A percentile compares a stretch with the other conserved stretches of the same genome.
Conservation (phyloP, 2,329 filamentous ascomycete species). For the Diaporthe sp. region DNA sequence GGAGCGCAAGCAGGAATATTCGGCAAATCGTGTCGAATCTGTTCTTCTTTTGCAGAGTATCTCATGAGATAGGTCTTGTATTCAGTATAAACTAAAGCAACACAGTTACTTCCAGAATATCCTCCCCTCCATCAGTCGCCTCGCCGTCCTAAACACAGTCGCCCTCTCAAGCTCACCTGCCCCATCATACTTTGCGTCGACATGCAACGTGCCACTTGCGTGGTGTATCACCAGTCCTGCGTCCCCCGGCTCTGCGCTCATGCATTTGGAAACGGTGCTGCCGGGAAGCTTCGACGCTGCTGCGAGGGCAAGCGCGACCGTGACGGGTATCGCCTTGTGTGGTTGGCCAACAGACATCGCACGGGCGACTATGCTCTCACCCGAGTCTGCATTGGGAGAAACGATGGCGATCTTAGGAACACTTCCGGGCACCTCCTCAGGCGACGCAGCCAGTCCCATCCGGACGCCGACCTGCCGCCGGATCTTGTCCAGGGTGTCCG, state of each 20-base stretch:
- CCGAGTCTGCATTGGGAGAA: slow-evolving; percentile 47
- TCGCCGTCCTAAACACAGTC: slow-evolving; percentile 61
- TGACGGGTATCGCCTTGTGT: slow-evolving; percentile 59
- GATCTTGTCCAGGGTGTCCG: slow-evolving; percentile 52
- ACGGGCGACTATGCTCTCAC: slow-evolving; percentile 57
- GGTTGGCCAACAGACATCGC: slow-evolving; percentile 62
- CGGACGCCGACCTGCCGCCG: slow-evolving; percentile 52
- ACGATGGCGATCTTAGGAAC: slow-evolving; percentile 62
- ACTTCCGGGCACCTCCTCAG: slow-evolving; percentile 55
- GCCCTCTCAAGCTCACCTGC: slow-evolving; percentile 59
- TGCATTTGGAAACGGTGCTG: slow-evolving; percentile 56
- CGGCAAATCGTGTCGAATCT: too few relatives aligned
- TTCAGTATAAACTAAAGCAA: too few relatives aligned
- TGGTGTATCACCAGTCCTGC: slow-evolving; percentile 58
- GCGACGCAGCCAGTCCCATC: slow-evolving; percentile 56
- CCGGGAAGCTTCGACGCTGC: slow-evolving; percentile 56
- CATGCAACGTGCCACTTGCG: slow-evolving; percentile 61
- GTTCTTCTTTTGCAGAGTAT: too few relatives aligned
- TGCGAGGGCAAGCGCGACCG: slow-evolving; percentile 56
- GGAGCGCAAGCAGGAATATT: too few relatives aligned
- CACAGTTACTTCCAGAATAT: slow-evolving; percentile 53
- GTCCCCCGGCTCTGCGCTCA: slow-evolving; percentile 28
- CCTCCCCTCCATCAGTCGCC: slow-evolving; percentile 63
- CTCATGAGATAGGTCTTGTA: too few relatives aligned
- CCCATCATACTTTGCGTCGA: slow-evolving; percentile 55